phyloP scores from a whole-genome alignment of 352 stramenopile genomes.

The Phytophthora parvispora region DNA sequence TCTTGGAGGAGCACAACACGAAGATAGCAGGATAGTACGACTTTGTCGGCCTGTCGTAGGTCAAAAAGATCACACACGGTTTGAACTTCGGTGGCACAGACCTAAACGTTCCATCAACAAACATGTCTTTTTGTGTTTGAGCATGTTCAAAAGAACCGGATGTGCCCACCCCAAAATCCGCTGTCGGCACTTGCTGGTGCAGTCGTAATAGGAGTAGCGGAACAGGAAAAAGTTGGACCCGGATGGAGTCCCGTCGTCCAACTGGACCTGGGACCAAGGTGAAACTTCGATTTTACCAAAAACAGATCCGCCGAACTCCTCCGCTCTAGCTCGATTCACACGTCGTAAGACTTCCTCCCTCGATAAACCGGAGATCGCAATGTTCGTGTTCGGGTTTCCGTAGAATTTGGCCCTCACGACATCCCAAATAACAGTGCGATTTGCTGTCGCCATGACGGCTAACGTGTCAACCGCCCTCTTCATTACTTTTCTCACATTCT shows the following conservation, averaged over 20 bases:
- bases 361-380: neutral
- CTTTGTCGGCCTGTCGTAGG: neutral
- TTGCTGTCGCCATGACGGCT: neutral
- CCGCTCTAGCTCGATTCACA: neutral
- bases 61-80: slow-evolving; percentile 6
- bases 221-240: neutral
- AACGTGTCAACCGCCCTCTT: neutral
- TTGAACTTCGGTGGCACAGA: slow-evolving; percentile 4
- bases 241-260: neutral
- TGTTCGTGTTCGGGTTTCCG: neutral
- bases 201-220: slow-evolving; percentile 15
- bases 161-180: slow-evolving; percentile 5
- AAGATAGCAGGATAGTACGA: neutral
- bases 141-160: slow-evolving; percentile 9
- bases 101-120: slow-evolving; percentile 15
- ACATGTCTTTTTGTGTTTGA: slow-evolving; percentile 16
- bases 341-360: neutral
- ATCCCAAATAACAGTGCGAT: slow-evolving; percentile 3
- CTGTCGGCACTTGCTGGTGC: neutral
- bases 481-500: neutral
- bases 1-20: slow-evolving; percentile 1
- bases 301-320: neutral
- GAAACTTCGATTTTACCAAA: neutral
- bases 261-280: neutral
- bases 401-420: slow-evolving; percentile 1